Evolutionary conservation across 306 rosid species (phyloP), one percentile per base, ranked within the genome.

Genomic region (Canavalia ensiformis): DNA sequence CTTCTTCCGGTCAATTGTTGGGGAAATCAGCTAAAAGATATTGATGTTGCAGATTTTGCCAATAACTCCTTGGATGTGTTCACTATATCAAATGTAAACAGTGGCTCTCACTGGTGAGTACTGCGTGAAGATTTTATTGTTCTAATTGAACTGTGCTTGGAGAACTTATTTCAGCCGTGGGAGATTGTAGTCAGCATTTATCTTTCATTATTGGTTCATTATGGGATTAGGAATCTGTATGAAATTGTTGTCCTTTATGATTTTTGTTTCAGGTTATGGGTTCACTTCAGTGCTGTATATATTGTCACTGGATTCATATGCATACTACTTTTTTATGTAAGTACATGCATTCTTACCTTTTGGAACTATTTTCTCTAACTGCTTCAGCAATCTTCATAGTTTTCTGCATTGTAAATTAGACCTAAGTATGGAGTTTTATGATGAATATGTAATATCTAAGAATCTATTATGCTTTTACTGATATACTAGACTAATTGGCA

Each of bases 281-380:
- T 90, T 77, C 99, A 95, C 90, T 95, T 95, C 84, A 30, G 79
- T 63, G 99, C 99, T 45, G 93, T 95, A 78, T 95, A 95, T 90
- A 18, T 87, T 47, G 88, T 95, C 84, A 93, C 97, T 39, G 86
- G 86, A 73, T 95, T 90, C 84, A 77, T 87, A 79, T 95, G 98
- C 87, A 70, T 79, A 63, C 90, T 88, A 56, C 99, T 95, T 49
- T 90, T 86, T 86, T 74, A 86, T 72, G 99, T 95, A 91, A 88
- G 98, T 84, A 74, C 42, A 60, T 42, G 74, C 37, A 31, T 34
- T 59, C 83, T 37, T 80, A 69, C 55, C 78, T 72, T 49, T 65
- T 64, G 62, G 72, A 47, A 51, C 69, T 78, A 55, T 44, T 65
- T 57, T 77, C 10, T 57, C 68, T 54, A 65, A 75, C 64, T 50